Evolutionary conservation across 1,284 basidiomycete species (phyloP), one percentile per base, ranked within the genome.

Genomic region (Ganoderma meredithae): DNA sequence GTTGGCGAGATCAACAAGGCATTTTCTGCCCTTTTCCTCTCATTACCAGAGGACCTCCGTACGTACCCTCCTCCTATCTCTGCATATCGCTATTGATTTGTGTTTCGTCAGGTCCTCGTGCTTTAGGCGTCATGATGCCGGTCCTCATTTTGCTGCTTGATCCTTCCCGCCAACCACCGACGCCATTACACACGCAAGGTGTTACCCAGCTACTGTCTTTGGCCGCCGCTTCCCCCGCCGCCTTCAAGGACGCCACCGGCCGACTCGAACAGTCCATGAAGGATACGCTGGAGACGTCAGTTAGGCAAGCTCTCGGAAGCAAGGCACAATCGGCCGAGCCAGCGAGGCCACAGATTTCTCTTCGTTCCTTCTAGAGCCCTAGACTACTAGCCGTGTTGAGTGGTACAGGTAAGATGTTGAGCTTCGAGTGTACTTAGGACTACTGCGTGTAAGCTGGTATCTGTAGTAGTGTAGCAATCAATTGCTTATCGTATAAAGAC

Each of bases 181-280:
- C 85, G 0, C 79, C 84, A 0, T 74, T 92, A 22, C 90, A 93
- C 69, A 77, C 84, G 0, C 87, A 90, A 66, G 90, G 89, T 1
- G 86, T 95, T n/a, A 79, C 85, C 10, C 93, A 96, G 65, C 80
- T 98, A 4, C 82, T 99, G 22, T 81, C 85, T 2, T 89, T 96
- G 61, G 97, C 96, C 0, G 88, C 93, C 0, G 81, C 85, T 0
- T 88, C 91, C 2, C 94, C 96, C 0, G 79, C 82, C 3, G 87
- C 93, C 19, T 98, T 99, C 87, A 96, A 95, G 78, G 93, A 96
- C 61, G 95, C 94, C 1, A 93, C 94, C 3, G 85, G 82, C 2
- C 89, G 88, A 44, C 84, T 99, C 61, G 88, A 92, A 19, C 79
- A 84, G 9, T 79, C 84, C 0, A 84, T 86, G 19, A 82, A 89